Base-by-base conservation (phyloP, 2,329 filamentous ascomycete species). In the Scleromitrula shiraiana region DNA sequence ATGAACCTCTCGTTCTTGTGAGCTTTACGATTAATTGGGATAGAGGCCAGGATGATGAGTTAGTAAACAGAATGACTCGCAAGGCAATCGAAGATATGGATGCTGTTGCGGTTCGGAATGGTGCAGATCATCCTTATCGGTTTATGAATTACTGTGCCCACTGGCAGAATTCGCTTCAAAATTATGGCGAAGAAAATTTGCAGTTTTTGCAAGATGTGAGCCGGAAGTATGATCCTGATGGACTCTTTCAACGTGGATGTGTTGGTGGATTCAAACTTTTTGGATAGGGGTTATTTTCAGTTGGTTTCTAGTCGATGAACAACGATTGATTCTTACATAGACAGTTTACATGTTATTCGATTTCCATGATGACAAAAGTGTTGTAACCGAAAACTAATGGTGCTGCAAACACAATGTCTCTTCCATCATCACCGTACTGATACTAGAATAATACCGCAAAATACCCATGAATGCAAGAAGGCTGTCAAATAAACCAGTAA, bases 1-100 rank as follows among this genome's bases (percentile, higher is more conserved):
- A 64, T 19, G 53, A 36, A 12, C 14, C 62, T 27, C 59, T 68
- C 9, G 56, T 67, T 0, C 53, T 63, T 23, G 57, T 66, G 3
- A 60, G 54, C 17, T 65, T 68, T 36, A 66, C 62, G 1, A 57
- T 65, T 2, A 63, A 65, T 23, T 67, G 64, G 64, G 47, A 51
- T 9, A 52, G 62, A 22, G 15, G 14, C 2, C 24, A 51, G 14
- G 56, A 65, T 50, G 64, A 68, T 42, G 56, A 57, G 12, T 46
- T 59, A 2, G 59, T 64, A 15, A 52, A 63, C 27, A 39, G 19
- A 6, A 58, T 56, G 15, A 64, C 58, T 5, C 52, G 58, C 7
- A 32, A 52, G 3, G 50, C 59, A 3, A 56, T 67, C 10, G 62
- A 65, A 38, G 50, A 62, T 39, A 66, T 68, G 35, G 63, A 68